phyloP scores from a whole-genome alignment of 768 basidiomycete species.

The Porpolomopsis calyptriformis region DNA sequence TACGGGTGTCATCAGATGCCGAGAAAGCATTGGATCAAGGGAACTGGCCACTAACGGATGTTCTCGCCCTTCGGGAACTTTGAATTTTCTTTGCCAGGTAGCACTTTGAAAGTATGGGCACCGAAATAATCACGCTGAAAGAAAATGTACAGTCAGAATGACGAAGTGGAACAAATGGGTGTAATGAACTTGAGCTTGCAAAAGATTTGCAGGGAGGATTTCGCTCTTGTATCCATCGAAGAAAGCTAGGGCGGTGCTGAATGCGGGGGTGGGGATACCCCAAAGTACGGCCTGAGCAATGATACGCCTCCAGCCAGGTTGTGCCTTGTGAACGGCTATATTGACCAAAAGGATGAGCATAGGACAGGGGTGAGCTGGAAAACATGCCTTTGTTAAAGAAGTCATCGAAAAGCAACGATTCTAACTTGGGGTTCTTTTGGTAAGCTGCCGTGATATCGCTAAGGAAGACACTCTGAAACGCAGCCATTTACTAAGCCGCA shows the following conservation, averaged over 20 bases:
- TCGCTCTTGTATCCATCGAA: constrained; percentile 98
- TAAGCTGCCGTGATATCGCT: constrained; percentile 89
- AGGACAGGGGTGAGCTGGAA: neutral
- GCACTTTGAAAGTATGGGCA: constrained; percentile 93
- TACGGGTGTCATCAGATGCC: too few relatives aligned
- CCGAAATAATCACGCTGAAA: constrained; percentile 93
- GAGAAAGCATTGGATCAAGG: too few relatives aligned
- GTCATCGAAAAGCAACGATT: constrained; percentile 89
- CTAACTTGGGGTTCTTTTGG: constrained; percentile 70
- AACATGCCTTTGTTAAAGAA: constrained; percentile 87
- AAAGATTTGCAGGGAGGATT: constrained; percentile 83
- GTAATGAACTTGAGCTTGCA: constrained; percentile 74
- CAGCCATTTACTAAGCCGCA: constrained; percentile 1
- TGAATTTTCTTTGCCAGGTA: constrained; percentile 84
- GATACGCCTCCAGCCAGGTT: constrained; percentile 96
- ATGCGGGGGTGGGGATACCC: constrained; percentile 97
- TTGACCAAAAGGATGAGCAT: constrained; percentile 5
- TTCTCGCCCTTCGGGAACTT: constrained; percentile 72
- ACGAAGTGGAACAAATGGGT: neutral
- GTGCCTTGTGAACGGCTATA: constrained; percentile 81
- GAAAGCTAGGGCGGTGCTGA: constrained; percentile 96
- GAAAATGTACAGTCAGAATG: constrained; percentile 1
- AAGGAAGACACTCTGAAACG: constrained; percentile 75
- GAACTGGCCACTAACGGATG: constrained; percentile 81
- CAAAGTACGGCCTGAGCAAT: constrained; percentile 93